A percentile compares a stretch with the other conserved stretches of the same genome.
Conservation (phyloP, 2,329 filamentous ascomycete species). For the Nemania sp. region DNA sequence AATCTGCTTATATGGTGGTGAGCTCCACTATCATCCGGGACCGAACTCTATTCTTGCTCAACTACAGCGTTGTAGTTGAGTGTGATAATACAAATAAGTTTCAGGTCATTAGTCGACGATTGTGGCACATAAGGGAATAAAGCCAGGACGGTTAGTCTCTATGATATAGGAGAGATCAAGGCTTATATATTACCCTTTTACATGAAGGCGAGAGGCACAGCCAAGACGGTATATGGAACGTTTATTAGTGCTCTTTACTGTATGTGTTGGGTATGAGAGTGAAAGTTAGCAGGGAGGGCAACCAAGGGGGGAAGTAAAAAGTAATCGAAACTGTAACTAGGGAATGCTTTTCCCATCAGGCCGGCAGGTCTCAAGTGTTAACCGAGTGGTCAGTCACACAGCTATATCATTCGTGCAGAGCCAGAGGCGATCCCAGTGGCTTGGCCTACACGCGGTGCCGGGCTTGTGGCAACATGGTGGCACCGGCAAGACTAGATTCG, state of each 20-base stretch:
- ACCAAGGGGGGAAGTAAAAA: not conserved
- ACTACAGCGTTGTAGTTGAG: not conserved
- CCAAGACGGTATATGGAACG: not conserved
- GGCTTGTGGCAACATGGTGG: slow-evolving; percentile 26
- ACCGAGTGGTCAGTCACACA: slow-evolving; percentile 9
- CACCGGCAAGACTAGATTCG: slow-evolving; percentile 30
- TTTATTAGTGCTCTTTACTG: not conserved
- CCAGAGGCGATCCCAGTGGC: slow-evolving; percentile 26
- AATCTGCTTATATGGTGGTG: slow-evolving; percentile 3
- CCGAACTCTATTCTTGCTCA: not conserved
- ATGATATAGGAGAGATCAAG: not conserved
- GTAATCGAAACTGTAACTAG: not conserved
- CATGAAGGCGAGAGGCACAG: not conserved
- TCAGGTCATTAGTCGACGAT: not conserved
- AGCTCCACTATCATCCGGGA: slow-evolving; percentile 5
- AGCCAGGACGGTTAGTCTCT: not conserved
- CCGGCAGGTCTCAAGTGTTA: slow-evolving; percentile 23
- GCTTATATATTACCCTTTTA: not conserved
- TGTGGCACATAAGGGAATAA: slow-evolving; percentile 8
- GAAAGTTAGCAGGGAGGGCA: not conserved
- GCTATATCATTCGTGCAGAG: slow-evolving; percentile 15
- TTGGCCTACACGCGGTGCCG: slow-evolving; percentile 25
- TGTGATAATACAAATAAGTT: slow-evolving; percentile 9
- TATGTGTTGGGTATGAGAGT: not conserved
- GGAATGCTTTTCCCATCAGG: slow-evolving; percentile 4